Evolutionary conservation across 208 protist genomes (phyloP), one percentile per base, ranked within the genome.

Genomic region (Acanthamoeba castellanii): DNA sequence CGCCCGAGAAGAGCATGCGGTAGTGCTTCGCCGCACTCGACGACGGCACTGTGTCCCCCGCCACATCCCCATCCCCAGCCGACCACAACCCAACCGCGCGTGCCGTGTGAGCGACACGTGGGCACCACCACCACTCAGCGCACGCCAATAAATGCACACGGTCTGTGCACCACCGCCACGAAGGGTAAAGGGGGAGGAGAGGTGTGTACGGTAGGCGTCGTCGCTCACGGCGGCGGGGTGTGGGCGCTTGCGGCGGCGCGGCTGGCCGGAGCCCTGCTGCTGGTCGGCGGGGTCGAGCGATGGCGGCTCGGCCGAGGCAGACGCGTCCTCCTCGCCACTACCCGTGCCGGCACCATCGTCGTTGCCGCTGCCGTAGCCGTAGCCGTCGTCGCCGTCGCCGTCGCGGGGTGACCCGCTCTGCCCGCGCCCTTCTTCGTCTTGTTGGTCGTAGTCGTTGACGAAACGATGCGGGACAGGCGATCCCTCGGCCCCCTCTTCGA

Each of bases 11-110:
- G 27, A 84, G 76, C 76, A 84, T 84, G 16, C 76, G 34, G 47
- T 84, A 84, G 45, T 84, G 76, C 47, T 84, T 84, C 45, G 76
- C 76, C 45, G 76, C 76, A n/a, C n/a, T 32, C 16, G 76, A 84
- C 42, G 76, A 84, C 42, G 76, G 76, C 76, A 84, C 76, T 84
- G 42, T 11, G 47, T 11, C 7, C 47, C 47, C 11, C 11, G 47
- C 47, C 47, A 4, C 47, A 4, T 11, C 47, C 47, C 47, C 47
- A 52, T 14, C 4, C 47, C 47, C 4, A 52, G 11, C 47, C 47
- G 11, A 52, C 4, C 47, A 27, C 61, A 68, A 68, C 4, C 25
- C 61, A 68, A 22, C 61, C 9, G 27, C 61, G 16, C 61, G 61
- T 68, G 61, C 57, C 57, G 47, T 11, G 11, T 52, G 47, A 52